Percentiles rank a stretch among this genome's conserved stretches.
Conservation (phyloP, 306 rosid species). For the Casuarina cunninghamiana region DNA sequence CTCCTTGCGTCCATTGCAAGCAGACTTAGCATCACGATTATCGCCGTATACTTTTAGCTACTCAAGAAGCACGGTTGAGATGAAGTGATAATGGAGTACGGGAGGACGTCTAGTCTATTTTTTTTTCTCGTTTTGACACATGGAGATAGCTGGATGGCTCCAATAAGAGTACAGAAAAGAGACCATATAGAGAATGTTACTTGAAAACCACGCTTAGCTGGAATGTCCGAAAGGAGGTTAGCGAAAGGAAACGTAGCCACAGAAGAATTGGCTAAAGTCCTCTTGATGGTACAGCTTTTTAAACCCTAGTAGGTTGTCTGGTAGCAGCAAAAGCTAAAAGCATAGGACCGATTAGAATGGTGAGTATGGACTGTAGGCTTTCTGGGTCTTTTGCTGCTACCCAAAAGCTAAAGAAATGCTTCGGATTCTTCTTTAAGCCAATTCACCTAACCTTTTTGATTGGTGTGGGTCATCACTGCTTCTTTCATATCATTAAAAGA, state of each 20-base stretch:
- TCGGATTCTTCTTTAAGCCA: conserved; percentile 60
- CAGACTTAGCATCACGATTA: background rate
- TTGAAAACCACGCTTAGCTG: conserved; percentile 50
- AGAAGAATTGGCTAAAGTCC: conserved; percentile 26
- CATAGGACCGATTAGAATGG: conserved; percentile 23
- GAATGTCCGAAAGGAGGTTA: conserved; percentile 36
- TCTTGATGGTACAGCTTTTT: conserved; percentile 33
- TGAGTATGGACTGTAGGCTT: conserved; percentile 32
- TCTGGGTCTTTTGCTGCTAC: conserved; percentile 44
- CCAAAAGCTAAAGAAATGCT: conserved; percentile 46
- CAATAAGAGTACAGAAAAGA: conserved; percentile 27
- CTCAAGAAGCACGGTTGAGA: background rate
- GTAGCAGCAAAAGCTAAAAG: conserved; percentile 28
- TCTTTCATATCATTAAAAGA: conserved; percentile 35
- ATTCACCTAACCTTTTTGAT: conserved; percentile 20
- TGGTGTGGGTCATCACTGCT: conserved; percentile 47
- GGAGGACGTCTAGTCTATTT: background rate
- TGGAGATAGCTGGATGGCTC: conserved; percentile 16
- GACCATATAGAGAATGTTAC: conserved; percentile 41
- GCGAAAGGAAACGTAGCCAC: conserved; percentile 44
- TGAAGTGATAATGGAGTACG: background rate
- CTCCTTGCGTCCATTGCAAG: too few relatives aligned
- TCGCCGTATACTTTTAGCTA: background rate
- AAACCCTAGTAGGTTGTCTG: conserved; percentile 46
- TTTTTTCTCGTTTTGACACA: background rate